Percentiles rank a stretch among this genome's conserved stretches.
phyloP scores from a whole-genome alignment of 441 rosid genomes.

The Mallotus repandus region DNA sequence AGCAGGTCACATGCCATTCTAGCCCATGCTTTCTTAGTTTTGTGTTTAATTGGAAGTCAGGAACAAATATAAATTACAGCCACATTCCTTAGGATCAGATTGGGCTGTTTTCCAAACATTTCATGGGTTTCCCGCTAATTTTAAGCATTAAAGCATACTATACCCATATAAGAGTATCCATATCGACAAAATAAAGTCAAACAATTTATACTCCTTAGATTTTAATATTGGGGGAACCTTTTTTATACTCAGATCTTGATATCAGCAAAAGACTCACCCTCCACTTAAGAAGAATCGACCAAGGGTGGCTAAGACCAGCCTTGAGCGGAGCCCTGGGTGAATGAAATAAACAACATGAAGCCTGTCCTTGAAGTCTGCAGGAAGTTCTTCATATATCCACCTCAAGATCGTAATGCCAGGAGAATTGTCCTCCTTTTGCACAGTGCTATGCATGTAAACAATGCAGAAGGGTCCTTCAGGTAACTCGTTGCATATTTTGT shows the following conservation, averaged over 20 bases:
- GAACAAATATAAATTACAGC: neutral
- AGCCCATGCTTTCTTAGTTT: neutral
- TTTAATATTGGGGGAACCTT: slow-evolving; percentile 7
- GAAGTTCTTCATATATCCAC: slow-evolving; percentile 69
- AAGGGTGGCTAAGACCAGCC: slow-evolving; percentile 70
- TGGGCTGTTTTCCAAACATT: neutral
- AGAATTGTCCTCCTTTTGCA: slow-evolving; percentile 61
- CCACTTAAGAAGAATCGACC: slow-evolving; percentile 73
- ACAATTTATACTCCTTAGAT: neutral
- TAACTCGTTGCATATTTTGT: slow-evolving; percentile 54
- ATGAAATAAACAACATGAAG: slow-evolving; percentile 65
- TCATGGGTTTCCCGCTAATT: neutral
- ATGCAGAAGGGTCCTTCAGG: slow-evolving; percentile 65
- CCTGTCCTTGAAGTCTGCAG: slow-evolving; percentile 54
- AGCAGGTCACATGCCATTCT: neutral
- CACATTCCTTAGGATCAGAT: neutral
- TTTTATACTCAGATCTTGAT: neutral
- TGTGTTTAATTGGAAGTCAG: neutral
- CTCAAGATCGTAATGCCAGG: slow-evolving; percentile 71
- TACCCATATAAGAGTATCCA: neutral
- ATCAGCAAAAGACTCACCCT: slow-evolving; percentile 45
- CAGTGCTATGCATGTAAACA: slow-evolving; percentile 63
- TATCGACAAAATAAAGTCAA: neutral
- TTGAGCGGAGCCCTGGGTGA: slow-evolving; percentile 68
- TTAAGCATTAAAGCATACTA: neutral